These are phyloP conservation scores for Fraxinus sp. DNA, from an alignment of 305 asterid genomes.

Conservation along the genomic window DNA sequence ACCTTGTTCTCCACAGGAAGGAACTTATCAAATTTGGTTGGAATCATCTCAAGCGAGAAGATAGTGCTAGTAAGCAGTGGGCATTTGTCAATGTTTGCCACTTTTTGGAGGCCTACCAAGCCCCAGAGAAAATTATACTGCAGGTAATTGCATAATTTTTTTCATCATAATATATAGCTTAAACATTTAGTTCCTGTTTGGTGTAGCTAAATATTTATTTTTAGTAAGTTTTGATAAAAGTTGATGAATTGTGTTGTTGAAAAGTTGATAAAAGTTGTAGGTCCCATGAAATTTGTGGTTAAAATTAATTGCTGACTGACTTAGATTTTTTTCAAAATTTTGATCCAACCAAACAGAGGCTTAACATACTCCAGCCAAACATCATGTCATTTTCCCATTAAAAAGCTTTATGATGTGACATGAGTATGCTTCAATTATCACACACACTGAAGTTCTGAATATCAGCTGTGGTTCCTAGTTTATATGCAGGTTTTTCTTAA, in stretches of 20 bases:
- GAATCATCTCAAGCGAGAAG: slow-evolving; percentile 99
- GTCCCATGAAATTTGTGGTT: not conserved
- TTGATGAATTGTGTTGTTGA: not conserved
- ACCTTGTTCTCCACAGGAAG: slow-evolving; percentile 95
- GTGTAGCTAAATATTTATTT: not conserved
- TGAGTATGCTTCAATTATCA: not conserved
- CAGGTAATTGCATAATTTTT: slow-evolving; percentile 58
- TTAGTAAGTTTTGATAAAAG: not conserved
- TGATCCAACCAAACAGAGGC: not conserved
- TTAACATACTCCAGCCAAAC: not conserved
- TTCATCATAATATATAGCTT: not conserved
- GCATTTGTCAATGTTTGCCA: slow-evolving; percentile 99
- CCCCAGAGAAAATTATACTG: slow-evolving; percentile 96
- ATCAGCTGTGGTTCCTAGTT: not conserved
- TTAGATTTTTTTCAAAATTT: not conserved
- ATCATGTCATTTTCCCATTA: not conserved
- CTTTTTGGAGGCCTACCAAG: slow-evolving; percentile 99
- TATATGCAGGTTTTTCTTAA: not conserved
- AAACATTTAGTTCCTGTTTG: not conserved
- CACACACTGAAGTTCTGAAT: not conserved
- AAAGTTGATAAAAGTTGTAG: not conserved
- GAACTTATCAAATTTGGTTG: slow-evolving; percentile 98
- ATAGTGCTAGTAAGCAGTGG: slow-evolving; percentile 99
- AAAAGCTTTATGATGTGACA: not conserved
- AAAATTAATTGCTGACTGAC: not conserved